Base-by-base conservation (phyloP, 768 basidiomycete species). In the Gautieria morchelliformis region DNA sequence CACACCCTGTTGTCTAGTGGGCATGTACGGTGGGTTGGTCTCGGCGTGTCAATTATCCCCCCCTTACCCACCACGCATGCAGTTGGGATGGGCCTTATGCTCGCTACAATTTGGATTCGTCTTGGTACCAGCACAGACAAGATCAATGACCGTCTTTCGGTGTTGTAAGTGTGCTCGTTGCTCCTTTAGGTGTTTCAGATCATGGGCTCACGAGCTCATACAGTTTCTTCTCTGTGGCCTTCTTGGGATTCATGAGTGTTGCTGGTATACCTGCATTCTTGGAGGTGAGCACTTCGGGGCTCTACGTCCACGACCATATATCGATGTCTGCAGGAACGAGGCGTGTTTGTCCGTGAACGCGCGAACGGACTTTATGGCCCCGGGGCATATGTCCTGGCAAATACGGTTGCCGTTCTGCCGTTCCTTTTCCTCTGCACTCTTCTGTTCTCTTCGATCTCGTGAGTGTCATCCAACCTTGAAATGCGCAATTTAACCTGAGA, bases 301-400 rank as follows among this genome's bases (percentile, higher is more conserved):
- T 37, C 27, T 27, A 27, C 5, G 35, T 37, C 35, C 35, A 9
- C 35, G 35, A 37, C 10, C 35, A 9, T 37, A 37, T 10, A 37
- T 14, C 14, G 4, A 5, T 37, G 10, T 37, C 14, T 14, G 10
- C 35, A 37, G 35, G 80, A 83, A 64, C 75, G 81, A 17, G 64
- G 76, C 5, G 79, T 82, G 0, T 84, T 79, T 64, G 70, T 74
- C 49, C 76, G 80, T 24, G 83, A 84, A 67, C 67, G 73, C 4
- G 74, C 74, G 44, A 84, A 84, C 60, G 83, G 82, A 1, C 65
- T 84, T 0, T 83, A 82, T 65, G 69, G 74, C 6, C 74, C 80
- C 0, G 71, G 77, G 1, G 74, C 79, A 0, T 84, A 78, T 69
- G 66, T 80, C 6, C 67, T 83, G 5, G 72, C 80, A 20, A 80